Base-by-base conservation (phyloP, 2,329 filamentous ascomycete genomes). In the Macrophomina pseudophaseolina region DNA sequence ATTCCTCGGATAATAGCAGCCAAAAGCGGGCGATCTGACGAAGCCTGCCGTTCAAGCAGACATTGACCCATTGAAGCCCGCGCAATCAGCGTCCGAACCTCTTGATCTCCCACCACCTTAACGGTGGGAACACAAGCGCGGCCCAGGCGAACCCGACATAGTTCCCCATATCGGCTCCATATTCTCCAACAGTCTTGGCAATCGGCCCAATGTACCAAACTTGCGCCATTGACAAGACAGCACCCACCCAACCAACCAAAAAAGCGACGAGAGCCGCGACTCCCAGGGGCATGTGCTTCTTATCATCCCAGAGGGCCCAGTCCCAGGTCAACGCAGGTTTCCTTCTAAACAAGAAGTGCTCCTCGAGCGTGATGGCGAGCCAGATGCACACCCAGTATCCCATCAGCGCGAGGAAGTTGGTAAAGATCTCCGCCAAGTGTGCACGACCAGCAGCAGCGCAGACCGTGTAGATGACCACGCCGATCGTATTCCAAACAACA, bases 301-400 rank as follows among this genome's bases (percentile, higher is more conserved):
- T 81, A 66, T 87, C 83, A 68, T 89, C 82, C 88, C 89, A 91
- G 3, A 80, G 79, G 16, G 79, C 78, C 88, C 88, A 91, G 68
- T 87, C 84, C 56, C 48, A 56, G 28, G n/a, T 16, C 33, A 44
- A 40, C 4, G 51, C 63, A 7, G n/a, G 72, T 58, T 75, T 80
- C 3, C 81, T 78, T 1, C 87, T 82, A 74, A 91, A 91, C 58
- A 91, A 80, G 23, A 88, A 74, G 58, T 88, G 84, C 72, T 91
- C 89, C 72, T 87, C 83, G 2, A 88, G 75, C 1, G 86, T 80
- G 54, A 91, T 89, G 1, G 84, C 83, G 23, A 90, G 82, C 86
- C 87, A 90, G 52, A 90, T 86, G 14, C 83, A 83, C 16, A 90
- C 83, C 88, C 88, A 91, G 75, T 91, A 91, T 5, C 89, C 89